Base-by-base conservation (phyloP, 768 basidiomycete genomes). In the Tremella fuciformis region DNA sequence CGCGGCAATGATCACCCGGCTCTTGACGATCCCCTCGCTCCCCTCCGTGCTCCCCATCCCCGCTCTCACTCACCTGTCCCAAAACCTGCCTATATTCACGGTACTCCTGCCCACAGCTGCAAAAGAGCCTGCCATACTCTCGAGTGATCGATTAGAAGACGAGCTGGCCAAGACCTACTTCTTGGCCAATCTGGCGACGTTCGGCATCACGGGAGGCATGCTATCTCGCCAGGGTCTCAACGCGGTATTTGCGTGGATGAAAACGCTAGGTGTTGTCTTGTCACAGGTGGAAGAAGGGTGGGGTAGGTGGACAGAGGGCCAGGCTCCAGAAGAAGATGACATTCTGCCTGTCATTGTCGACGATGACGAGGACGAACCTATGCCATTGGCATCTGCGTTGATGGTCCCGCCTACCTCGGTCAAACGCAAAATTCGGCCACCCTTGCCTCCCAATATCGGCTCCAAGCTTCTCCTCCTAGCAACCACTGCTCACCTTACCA, bases 11-110 rank as follows among this genome's bases (percentile, higher is more conserved):
- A 64, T 88, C 53, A 69, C 79, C 15, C 75, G 79, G 59, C 83
- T 93, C 55, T 80, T 94, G 57, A 82, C 86, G 1, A 80, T 93
- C 44, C 87, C 88, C 0, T 78, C 90, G 0, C 81, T 97, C 0
- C 90, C 89, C 0, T 74, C 86, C 84, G 8, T 79, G 88, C 47
- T 87, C 84, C 37, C 79, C 85, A 19, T 74, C 78, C 55, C 69
- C 0, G 81, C 84, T 19, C 81, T 94, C 37, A 84, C 84, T 2
- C 76, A 81, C 21, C 79, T 97, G 40, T 84, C 87, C 15, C 79
- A 84, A 15, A 79, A 81, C 9, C 79, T 93, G 13, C 89, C 90
- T 1, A 79, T 85, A 18, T 72, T 78, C 13, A 75, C 78, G 11
- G 55, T 55, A 47, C 50, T 72, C 7, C 53, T 75, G 68, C 52